Evolutionary conservation across 2,329 filamentous ascomycete species (phyloP), one percentile per base, ranked within the genome.

Genomic region (Fusarium protoensiforme): DNA sequence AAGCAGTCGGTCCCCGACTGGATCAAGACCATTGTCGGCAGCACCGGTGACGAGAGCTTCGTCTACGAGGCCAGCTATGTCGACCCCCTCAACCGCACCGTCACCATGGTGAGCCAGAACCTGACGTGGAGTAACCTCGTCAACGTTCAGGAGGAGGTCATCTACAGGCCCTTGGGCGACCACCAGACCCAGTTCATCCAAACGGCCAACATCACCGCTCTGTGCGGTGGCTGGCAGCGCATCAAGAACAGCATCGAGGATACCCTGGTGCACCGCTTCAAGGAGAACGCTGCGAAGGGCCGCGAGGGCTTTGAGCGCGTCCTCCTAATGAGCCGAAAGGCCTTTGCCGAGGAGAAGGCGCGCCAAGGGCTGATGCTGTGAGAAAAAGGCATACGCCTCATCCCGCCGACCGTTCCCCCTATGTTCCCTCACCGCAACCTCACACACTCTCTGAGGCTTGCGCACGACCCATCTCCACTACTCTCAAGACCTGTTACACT

Each of bases 31-130:
- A 85, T 98, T 61, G 89, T 98, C 77, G 95, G 95, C 76, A 79
- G 75, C 71, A 90, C 91, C 77, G 88, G 90, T 75, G 93, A 96
- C 70, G 93, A 93, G 68, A 96, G 92, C 73, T 93, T 96, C 83
- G 95, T 98, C 75, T 97, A 96, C 83, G 96, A 99, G 86, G 93
- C 95, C 51, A 97, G 94, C 67, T 98, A 98, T 83, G 96, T 99
- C 80, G 94, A 98, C 83, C 94, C 94, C 1, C 80, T 83, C 46
- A 87, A 88, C 71, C 94, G 95, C 84, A 97, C 94, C 73, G 94
- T 99, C 80, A 98, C 95, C 70, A 98, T 99, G 93, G 95, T 95
- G 82, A 96, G 94, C 75, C 94, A 94, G 81, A 99, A 99, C 85
- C 87, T 99, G 81, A 98, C 96, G 9, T 96, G 91, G 90, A 92